Conservation (phyloP, 108 stramenopile genomes). For the Cyclostephanos tholiformis region DNA sequence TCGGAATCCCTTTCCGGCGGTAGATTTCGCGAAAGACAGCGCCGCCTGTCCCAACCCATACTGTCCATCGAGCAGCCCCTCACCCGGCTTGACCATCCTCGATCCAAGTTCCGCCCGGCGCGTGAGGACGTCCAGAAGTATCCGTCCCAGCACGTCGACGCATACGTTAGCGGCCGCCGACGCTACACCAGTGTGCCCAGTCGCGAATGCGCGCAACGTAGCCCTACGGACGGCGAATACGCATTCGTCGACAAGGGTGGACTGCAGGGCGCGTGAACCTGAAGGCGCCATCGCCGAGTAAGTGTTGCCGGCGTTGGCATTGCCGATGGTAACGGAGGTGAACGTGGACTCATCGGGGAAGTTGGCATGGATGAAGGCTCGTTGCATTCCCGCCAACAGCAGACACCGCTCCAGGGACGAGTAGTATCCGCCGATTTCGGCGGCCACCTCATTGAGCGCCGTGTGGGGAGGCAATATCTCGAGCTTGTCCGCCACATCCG, state of each 20-base stretch:
- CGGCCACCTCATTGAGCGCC: conserved; percentile 66
- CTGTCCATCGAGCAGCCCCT: conserved; percentile 75
- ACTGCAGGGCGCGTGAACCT: conserved; percentile 63
- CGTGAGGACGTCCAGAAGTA: conserved; percentile 68
- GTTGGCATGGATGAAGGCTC: conserved; percentile 62
- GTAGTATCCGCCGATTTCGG: conserved; percentile 84
- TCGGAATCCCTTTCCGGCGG: conserved; percentile 45
- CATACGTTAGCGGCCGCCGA: conserved; percentile 77
- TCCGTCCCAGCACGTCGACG: conserved; percentile 64
- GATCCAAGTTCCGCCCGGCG: conserved; percentile 75
- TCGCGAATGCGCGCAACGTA: conserved; percentile 83
- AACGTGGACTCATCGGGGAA: conserved; percentile 47
- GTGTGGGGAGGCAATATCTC: conserved; percentile 79
- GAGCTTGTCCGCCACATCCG: conserved; percentile 37
- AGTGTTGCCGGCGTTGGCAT: neutral
- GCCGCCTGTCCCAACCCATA: conserved; percentile 63
- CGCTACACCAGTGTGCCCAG: conserved; percentile 83
- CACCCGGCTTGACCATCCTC: conserved; percentile 74
- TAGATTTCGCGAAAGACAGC: conserved; percentile 50
- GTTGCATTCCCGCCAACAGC: conserved; percentile 83
- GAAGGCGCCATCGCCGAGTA: conserved; percentile 3
- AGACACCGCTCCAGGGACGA: conserved; percentile 78
- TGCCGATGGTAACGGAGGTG: conserved; percentile 29
- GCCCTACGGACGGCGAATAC: conserved; percentile 80
- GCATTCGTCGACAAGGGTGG: conserved; percentile 81